Evolutionary conservation across 306 rosid species (phyloP).

Genomic region (Castanopsis chinensis): DNA sequence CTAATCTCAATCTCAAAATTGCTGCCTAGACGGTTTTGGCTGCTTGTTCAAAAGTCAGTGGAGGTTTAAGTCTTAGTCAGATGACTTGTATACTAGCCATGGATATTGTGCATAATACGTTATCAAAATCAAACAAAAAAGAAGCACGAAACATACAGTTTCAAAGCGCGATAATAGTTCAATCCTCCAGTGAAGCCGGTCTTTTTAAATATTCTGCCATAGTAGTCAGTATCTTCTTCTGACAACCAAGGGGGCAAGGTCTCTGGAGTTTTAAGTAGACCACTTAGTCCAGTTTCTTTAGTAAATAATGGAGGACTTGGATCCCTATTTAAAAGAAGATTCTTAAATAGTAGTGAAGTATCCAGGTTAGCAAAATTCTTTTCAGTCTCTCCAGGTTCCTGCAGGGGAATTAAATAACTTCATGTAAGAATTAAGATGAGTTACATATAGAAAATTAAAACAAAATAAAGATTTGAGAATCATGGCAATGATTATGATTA

Average conservation of each 20-base stretch:
- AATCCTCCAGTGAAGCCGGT: constrained; percentile 78
- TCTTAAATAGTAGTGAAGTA: constrained; percentile 38
- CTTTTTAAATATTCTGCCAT: constrained; percentile 49
- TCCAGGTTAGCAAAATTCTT: constrained; percentile 49
- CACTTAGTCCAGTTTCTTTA: constrained; percentile 50
- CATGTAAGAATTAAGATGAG: no score
- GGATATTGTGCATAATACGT: background rate
- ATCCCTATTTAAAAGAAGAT: constrained; percentile 36
- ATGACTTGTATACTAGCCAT: no score
- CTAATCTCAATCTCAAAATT: background rate
- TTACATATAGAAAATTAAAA: background rate
- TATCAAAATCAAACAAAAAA: background rate
- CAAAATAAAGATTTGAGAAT: background rate
- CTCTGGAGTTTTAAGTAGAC: constrained; percentile 19
- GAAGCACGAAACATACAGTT: constrained; percentile 44
- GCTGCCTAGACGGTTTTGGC: background rate
- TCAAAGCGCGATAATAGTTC: constrained; percentile 63
- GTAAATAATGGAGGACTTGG: constrained; percentile 43
- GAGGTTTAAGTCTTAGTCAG: no score
- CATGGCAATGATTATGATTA: background rate
- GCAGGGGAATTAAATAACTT: background rate
- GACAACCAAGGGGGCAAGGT: constrained; percentile 73
- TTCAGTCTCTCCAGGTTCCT: constrained; percentile 72
- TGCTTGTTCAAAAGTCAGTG: no score
- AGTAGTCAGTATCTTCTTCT: constrained; percentile 60